Base-by-base conservation (phyloP, 768 basidiomycete species). In the Termitomyces titanicus region DNA sequence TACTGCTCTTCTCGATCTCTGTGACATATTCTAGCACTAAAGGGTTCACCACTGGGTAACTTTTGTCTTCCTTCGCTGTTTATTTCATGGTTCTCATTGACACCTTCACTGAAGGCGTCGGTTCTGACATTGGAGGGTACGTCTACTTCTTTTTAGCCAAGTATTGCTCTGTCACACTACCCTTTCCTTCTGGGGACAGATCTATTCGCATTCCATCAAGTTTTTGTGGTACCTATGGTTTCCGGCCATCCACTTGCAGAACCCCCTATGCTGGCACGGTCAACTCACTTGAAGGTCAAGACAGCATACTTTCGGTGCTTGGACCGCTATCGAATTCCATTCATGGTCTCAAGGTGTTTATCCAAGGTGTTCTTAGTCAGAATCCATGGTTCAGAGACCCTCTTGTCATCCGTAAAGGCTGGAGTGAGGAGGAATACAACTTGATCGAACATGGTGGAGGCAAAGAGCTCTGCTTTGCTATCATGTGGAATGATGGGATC, bases 71-170 rank as follows among this genome's bases (percentile, higher is more conserved):
- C 13, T 54, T 12, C 3, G 25, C 24, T 7, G 15, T 9, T 24
- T 8, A 40, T n/a, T 35, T 18, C 15, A 34, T 10, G 25, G 31
- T 51, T 18, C 29, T 31, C 46, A 29, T 9, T 29, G 29, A 29
- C 29, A 29, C 29, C 29, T 48, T n/a, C 13, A 38, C 51, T n/a
- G n/a, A 57, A 29, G 29, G 47, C 13, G 80, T 92, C 9, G 91
- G 91, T 42, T 86, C 91, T 24, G 92, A 93, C 65, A 82, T 92
- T 53, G 88, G 86, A 63, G 88, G 89, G 88, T 87, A 64, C 63
- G 64, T 53, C 25, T 10, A 53, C 10, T 38, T 40, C 10, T 51
- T 27, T 18, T 7, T 12, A 22, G 10, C 8, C 25, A 27, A 44
- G 20, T 35, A 47, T 35, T 6, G 8, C 31, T 7, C 6, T 34